Percentiles rank a stretch among this genome's conserved stretches.
Evolutionary conservation across 1,139 yeast species (phyloP).

Genomic region (Casaregolazyma suthepensis): DNA sequence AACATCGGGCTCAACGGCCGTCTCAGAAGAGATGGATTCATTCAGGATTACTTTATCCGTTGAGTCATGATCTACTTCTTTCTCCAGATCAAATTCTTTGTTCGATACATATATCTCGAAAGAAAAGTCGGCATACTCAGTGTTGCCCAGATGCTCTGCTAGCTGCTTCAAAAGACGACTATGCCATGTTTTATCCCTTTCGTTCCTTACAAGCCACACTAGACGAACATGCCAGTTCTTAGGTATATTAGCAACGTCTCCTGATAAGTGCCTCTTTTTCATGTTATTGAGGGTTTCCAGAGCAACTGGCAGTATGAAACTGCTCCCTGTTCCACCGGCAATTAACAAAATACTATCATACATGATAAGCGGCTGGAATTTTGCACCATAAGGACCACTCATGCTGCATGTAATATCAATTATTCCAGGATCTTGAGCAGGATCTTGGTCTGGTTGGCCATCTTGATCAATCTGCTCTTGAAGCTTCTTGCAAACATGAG

Average conservation of each 20-base stretch:
- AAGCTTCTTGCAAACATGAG: conserved; percentile 25
- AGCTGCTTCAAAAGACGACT: not conserved
- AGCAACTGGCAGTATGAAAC: conserved; percentile 44
- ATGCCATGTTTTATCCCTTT: not conserved
- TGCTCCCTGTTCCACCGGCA: conserved; percentile 44
- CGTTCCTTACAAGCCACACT: not conserved
- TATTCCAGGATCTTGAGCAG: not conserved
- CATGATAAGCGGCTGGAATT: conserved; percentile 38
- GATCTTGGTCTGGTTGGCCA: not conserved
- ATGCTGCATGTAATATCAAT: conserved; percentile 33
- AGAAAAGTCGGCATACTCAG: not conserved
- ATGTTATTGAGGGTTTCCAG: conserved; percentile 35
- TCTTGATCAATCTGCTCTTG: conserved; percentile 1
- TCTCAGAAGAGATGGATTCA: not conserved
- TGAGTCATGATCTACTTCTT: conserved; percentile 25
- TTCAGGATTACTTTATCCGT: not conserved
- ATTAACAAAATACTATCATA: conserved; percentile 41
- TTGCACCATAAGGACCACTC: conserved; percentile 44
- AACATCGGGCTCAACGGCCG: not conserved
- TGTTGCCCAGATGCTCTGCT: not conserved
- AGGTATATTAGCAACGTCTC: not conserved
- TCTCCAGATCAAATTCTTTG: conserved; percentile 18
- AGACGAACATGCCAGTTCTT: not conserved
- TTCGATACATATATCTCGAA: not conserved
- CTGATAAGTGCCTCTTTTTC: not conserved